These are phyloP conservation scores for Alopecurus myosuroides DNA, from an alignment of 176 grass and related monocot species.

Conservation along the genomic window DNA sequence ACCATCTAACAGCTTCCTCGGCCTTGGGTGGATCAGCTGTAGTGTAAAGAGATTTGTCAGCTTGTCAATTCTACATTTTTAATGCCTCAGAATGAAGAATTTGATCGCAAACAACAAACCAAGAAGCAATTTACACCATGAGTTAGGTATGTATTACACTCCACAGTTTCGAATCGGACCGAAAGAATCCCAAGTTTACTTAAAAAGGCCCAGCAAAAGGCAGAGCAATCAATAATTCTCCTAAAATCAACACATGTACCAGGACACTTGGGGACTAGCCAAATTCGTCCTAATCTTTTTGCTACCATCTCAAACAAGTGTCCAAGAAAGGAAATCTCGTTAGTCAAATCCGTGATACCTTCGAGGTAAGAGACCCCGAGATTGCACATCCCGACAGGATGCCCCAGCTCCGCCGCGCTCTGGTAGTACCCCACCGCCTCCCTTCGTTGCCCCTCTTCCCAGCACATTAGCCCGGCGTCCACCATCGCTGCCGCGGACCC, in stretches of 20 bases:
- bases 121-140: not conserved
- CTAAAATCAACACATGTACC: not conserved
- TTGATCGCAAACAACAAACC: not conserved
- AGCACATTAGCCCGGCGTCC: slow-evolving; percentile 67
- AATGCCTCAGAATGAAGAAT: not conserved
- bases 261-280: not conserved
- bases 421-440: slow-evolving; percentile 48
- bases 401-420: slow-evolving; percentile 50
- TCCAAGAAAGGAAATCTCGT: not conserved
- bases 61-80: not conserved
- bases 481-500: slow-evolving; percentile 69
- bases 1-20: slow-evolving; percentile 65
- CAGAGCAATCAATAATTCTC: not conserved
- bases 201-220: not conserved
- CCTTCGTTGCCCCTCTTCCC: slow-evolving; percentile 47
- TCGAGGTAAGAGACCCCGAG: slow-evolving; percentile 66
- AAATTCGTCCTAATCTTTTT: not conserved
- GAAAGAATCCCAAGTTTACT: not conserved
- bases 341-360: slow-evolving; percentile 33
- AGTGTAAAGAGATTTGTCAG: slow-evolving; percentile 19
- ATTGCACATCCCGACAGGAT: slow-evolving; percentile 65
- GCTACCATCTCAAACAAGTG: not conserved
- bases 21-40: slow-evolving; percentile 49
- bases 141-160: not conserved
- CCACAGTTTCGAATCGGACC: not conserved